Base-by-base conservation (phyloP, 2,329 filamentous ascomycete genomes). In the Botrytis medusae region DNA sequence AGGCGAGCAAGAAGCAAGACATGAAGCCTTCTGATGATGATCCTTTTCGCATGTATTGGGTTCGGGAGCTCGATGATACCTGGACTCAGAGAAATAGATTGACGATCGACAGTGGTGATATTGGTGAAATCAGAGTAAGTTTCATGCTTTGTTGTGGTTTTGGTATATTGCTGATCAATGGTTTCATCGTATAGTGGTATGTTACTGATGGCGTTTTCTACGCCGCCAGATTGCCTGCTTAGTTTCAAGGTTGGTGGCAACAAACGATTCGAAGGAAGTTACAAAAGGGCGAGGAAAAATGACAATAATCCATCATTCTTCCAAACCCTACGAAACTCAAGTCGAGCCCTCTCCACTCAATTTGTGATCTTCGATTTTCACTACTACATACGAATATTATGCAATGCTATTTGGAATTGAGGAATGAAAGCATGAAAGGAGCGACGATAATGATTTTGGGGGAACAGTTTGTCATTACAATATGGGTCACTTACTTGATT, bases 11-110 rank as follows among this genome's bases (percentile, higher is more conserved):
- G 61, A 77, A 78, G 69, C 88, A 91, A 83, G 88, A 90, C 77
- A 89, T 90, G 79, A 88, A 89, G 81, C 89, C 89, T 2, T 84
- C 85, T 32, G 89, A 91, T 78, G 86, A 89, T 76, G 86, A 90
- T 81, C 86, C 87, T 57, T 84, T 84, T 62, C 87, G 88, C 75
- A 87, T 88, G 83, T 91, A 91, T 82, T 88, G 86, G 83, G 85
- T 87, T 77, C 86, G 88, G 73, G 88, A 91, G 82, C 81, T 87
- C 76, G 88, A 91, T 80, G 86, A 87, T 68, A 85, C 86, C 74
- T 91, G 86, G 86, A 87, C 86, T 51, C 84, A 89, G 81, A 86
- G 87, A 80, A 88, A 85, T 80, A 87, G 89, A 46, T 85, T 85
- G 80, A 87, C 87, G 71, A 88, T 91, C 80, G 89, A 91, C 79